Base-by-base conservation (phyloP, 129 eudicot species). In the Centrapalus pauciflorus region DNA sequence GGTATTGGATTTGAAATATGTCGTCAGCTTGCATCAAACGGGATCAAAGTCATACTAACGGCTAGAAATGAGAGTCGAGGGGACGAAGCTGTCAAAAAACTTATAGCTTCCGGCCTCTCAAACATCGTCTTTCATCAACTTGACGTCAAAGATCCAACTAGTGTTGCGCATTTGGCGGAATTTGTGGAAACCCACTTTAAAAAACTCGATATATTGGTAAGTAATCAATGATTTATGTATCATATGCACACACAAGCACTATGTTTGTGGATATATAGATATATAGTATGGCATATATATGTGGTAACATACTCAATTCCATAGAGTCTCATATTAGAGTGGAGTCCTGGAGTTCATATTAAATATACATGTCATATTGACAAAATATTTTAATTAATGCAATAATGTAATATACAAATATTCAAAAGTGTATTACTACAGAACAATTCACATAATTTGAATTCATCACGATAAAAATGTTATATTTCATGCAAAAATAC, bases 171-270 rank as follows among this genome's bases (percentile, higher is more conserved):
- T 24, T 56, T 69, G 28, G 66, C 33, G 0, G 16, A 19, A 2
- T 69, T 55, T 54, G 55, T 69, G 21, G 66, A 55, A 26, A 55
- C 55, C 28, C 17, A 19, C 9, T 69, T 37, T 45, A 69, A 3
- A 33, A 69, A 69, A 69, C 74, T 69, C 14, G 74, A 69, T 55
- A 38, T 69, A 12, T 45, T 69, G 66, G 74, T 69, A 27, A 54
- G 65, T 27, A 6, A 38, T 3, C 12, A 6, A 58, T n/a, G 2
- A 1, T 11, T 45, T 2, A 5, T 16, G 5, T 46, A n/a, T n/a
- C 21, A 45, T 4, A n/a, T 46, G 5, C 17, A 1, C 5, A 5
- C 37, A 1, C 7, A 5, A 46, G 21, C 24, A 16, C 11, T n/a
- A 1, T 45, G 3, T 46, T 46, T 0, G 14, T 46, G n/a, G n/a